phyloP scores from a whole-genome alignment of 306 rosid genomes.

The Oemleria cerasiformis region DNA sequence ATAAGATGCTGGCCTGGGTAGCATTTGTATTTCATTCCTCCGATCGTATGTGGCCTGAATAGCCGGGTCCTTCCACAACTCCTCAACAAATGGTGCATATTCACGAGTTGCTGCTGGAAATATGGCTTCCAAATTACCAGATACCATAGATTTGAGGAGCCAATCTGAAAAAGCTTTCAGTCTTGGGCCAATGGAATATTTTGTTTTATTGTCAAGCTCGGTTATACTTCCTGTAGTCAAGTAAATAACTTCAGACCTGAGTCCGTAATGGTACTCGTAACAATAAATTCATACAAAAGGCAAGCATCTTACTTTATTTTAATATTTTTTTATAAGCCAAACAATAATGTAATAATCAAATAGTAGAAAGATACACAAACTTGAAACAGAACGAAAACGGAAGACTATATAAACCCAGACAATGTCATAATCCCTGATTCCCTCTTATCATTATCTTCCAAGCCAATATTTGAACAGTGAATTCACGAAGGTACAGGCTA shows the following conservation, averaged over 20 bases:
- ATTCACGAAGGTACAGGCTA: not conserved
- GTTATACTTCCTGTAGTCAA: conserved; percentile 37
- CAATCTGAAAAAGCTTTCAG: conserved; percentile 60
- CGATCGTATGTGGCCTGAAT: conserved; percentile 66
- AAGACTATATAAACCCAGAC: not conserved
- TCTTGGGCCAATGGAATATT: conserved; percentile 47
- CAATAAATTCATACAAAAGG: not conserved
- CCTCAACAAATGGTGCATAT: conserved; percentile 55
- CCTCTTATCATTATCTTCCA: not conserved
- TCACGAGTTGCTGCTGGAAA: conserved; percentile 54
- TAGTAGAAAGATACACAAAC: not conserved
- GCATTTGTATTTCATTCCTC: conserved; percentile 62
- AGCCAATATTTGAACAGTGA: too few relatives aligned
- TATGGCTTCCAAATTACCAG: conserved; percentile 51
- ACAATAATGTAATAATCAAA: not conserved
- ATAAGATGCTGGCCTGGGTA: conserved; percentile 63
- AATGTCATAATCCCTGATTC: not conserved
- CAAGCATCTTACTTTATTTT: conserved; percentile 10
- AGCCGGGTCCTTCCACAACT: conserved; percentile 73
- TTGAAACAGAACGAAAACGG: not conserved
- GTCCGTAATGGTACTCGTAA: not conserved
- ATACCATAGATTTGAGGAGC: conserved; percentile 51
- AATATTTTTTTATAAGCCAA: not conserved
- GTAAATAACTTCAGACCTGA: conserved; percentile 8
- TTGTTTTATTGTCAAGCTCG: conserved; percentile 29